These are phyloP conservation scores for Tylopilus sp. DNA, from an alignment of 768 basidiomycete genomes.

Conservation along the genomic window DNA sequence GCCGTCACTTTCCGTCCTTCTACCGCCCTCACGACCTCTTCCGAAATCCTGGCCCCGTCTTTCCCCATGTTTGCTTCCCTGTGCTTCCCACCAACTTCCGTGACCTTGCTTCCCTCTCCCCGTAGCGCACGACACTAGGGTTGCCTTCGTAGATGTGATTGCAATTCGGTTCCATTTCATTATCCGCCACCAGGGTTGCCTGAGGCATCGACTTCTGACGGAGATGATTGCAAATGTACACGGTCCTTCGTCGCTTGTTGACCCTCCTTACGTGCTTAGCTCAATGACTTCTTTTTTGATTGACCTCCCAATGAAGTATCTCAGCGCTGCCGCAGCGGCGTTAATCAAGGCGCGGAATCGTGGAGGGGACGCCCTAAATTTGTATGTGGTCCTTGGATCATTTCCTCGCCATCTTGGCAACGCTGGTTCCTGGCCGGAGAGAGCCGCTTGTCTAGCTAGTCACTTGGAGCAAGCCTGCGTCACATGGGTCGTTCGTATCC, in stretches of 20 bases:
- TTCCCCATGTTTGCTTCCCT: conserved; percentile 14
- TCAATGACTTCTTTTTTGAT: neutral
- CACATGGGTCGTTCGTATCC: neutral
- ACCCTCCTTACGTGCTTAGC: neutral
- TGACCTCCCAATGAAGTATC: neutral
- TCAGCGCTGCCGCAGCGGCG: neutral
- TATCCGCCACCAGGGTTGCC: conserved; percentile 4
- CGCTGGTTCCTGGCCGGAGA: neutral
- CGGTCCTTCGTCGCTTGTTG: neutral
- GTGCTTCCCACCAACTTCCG: conserved; percentile 11
- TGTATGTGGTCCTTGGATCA: neutral
- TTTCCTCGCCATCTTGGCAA: neutral
- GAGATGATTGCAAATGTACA: conserved; percentile 8
- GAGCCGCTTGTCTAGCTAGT: neutral
- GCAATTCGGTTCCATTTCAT: conserved; percentile 1
- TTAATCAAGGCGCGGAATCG: conserved; percentile 1
- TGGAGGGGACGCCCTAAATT: neutral
- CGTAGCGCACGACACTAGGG: conserved; percentile 31
- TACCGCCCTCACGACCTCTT: conserved; percentile 6
- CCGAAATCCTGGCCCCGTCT: conserved; percentile 6
- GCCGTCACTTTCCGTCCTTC: conserved; percentile 17
- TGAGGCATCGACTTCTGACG: neutral
- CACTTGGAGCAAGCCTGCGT: neutral
- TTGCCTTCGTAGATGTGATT: conserved; percentile 26
- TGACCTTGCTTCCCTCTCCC: conserved; percentile 6